Conservation (phyloP, 805 yeast species). For the Wickerhamiella hasegawae region DNA sequence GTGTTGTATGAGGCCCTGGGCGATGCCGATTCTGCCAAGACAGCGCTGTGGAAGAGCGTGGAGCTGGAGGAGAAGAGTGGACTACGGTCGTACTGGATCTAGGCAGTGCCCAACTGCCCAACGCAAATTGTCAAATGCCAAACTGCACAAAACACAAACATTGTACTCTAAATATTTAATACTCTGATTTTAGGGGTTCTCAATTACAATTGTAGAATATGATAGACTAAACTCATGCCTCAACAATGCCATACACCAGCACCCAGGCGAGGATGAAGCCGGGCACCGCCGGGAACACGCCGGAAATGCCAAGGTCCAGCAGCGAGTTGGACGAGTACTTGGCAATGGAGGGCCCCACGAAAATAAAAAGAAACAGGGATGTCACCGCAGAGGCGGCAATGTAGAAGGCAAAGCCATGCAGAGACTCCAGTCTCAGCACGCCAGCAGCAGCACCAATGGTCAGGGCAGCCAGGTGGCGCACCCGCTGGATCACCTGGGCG, state of each 20-base stretch:
- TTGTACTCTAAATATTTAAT: no score
- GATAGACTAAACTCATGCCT: no score
- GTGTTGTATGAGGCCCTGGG: slow-evolving; percentile 43
- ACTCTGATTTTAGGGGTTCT: no score
- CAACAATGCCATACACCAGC: slow-evolving; percentile 11
- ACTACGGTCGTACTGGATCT: slow-evolving; percentile 2
- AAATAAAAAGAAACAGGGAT: slow-evolving; percentile 2
- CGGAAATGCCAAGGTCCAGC: slow-evolving; percentile 5
- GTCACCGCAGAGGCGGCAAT: slow-evolving; percentile 20
- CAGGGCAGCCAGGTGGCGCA: slow-evolving; percentile 34
- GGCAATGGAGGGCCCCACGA: slow-evolving; percentile 2
- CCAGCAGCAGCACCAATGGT: slow-evolving; percentile 41
- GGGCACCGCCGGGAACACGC: slow-evolving; percentile 9
- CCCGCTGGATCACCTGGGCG: slow-evolving; percentile 4
- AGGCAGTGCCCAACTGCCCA: no score
- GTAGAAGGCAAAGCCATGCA: slow-evolving; percentile 33
- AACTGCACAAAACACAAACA: no score
- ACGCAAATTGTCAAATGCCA: no score
- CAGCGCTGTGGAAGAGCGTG: slow-evolving; percentile 46
- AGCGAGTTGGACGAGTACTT: slow-evolving; percentile 4
- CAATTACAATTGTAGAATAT: no score
- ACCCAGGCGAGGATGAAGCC: slow-evolving; percentile 16
- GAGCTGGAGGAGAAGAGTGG: slow-evolving; percentile 24
- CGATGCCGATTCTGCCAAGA: slow-evolving; percentile 32
- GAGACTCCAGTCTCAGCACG: slow-evolving; percentile 33